Evolutionary conservation across 805 yeast species (phyloP).

Genomic region (Lipomyces chichibuensis): DNA sequence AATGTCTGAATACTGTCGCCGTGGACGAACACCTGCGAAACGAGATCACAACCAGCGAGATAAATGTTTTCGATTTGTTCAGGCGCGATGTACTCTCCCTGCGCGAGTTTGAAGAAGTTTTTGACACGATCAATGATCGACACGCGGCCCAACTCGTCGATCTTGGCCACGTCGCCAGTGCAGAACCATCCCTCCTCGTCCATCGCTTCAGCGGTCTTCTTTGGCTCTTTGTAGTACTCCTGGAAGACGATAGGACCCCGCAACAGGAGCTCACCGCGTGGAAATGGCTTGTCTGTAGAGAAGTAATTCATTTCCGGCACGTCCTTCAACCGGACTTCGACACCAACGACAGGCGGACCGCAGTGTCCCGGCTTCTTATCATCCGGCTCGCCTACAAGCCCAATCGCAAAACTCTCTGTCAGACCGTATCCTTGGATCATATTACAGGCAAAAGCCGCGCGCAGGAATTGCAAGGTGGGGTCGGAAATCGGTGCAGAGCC

Average conservation of each 20-base stretch:
- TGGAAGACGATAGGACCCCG: conserved; percentile 67
- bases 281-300: conserved; percentile 49
- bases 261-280: conserved; percentile 62
- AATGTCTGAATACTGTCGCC: conserved; percentile 63
- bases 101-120: conserved; percentile 71
- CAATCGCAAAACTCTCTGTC: conserved; percentile 37
- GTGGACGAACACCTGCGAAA: conserved; percentile 61
- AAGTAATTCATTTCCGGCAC: conserved; percentile 65
- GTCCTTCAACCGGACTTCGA: conserved; percentile 64
- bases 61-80: conserved; percentile 73
- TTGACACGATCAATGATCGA: conserved; percentile 73
- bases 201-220: conserved; percentile 57
- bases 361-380: conserved; percentile 59
- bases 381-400: conserved; percentile 43
- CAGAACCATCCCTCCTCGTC: conserved; percentile 50
- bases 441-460: conserved; percentile 60
- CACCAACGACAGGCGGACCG: conserved; percentile 60
- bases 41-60: conserved; percentile 54
- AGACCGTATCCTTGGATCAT: conserved; percentile 63
- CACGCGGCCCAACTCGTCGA: conserved; percentile 58
- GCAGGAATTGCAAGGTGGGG: conserved; percentile 61
- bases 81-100: conserved; percentile 73
- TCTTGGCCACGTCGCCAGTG: conserved; percentile 57
- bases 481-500: conserved; percentile 76
- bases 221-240: conserved; percentile 59